phyloP scores from a whole-genome alignment of 192 early-diverging fungal genomes.

The Backusella sp. region DNA sequence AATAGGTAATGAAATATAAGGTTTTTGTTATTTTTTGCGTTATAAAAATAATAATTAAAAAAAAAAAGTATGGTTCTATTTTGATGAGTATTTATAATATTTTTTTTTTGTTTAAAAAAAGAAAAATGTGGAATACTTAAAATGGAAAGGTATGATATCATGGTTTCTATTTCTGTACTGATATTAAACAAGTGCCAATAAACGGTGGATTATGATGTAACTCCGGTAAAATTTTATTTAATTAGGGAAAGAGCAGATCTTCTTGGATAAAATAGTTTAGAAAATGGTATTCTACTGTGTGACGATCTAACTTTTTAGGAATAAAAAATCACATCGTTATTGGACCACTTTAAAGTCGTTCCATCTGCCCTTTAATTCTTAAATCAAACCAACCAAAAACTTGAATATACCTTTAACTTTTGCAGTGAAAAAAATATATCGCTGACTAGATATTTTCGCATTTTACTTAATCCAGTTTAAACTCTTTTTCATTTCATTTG shows the following conservation, averaged over 20 bases:
- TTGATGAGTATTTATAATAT: not conserved
- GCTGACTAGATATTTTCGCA: not conserved
- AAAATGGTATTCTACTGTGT: not conserved
- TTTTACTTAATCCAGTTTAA: not conserved
- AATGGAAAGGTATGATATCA: conserved; percentile 1
- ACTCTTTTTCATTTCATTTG: not conserved
- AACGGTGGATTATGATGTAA: not conserved
- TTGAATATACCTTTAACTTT: not conserved
- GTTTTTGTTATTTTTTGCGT: not conserved
- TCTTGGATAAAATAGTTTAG: not conserved
- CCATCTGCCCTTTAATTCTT: not conserved
- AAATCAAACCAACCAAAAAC: not conserved
- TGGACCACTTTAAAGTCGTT: not conserved
- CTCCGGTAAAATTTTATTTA: not conserved
- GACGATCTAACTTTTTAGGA: not conserved
- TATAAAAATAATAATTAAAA: not conserved
- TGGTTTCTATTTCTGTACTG: not conserved
- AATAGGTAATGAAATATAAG: not conserved
- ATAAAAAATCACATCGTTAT: not conserved
- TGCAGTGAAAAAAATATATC: not conserved
- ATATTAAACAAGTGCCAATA: not conserved
- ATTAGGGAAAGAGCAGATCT: not conserved
- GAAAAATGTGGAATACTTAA: not conserved
- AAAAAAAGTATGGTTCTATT: not conserved
- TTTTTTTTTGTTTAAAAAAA: conserved; percentile 12